Base-by-base conservation (phyloP, 495 filamentous ascomycete species). In the Oidiodendron maius region DNA sequence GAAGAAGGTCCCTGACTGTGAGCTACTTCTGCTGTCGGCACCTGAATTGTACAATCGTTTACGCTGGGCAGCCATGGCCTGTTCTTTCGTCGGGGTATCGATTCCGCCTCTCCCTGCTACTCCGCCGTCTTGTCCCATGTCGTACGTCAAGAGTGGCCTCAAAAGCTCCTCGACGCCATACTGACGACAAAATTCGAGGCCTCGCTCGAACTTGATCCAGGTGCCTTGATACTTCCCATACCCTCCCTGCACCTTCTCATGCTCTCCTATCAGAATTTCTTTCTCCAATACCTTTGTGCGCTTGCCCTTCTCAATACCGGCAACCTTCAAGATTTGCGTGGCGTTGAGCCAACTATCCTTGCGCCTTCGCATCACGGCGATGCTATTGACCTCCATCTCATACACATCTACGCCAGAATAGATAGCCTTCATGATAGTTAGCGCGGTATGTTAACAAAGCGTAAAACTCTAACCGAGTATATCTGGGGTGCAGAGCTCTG, bases 201-300 rank as follows among this genome's bases (percentile, higher is more conserved):
- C 93, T 44, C 91, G 76, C 35, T 86, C 81, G 60, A 91, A 96
- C 54, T 84, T 88, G 44, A 97, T 93, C 93, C 93, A 98, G 2
- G 93, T 98, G 16, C 93, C 93, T 67, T 98, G 93, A 59, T 97
- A 98, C 72, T 96, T 96, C 41, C 93, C 93, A 60, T 98, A 98
- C 6, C 93, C 94, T 10, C 93, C 93, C 61, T 98, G 93, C 6
- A 98, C 91, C 70, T 97, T 98, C 61, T 98, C 93, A 64, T 98
- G 91, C 57, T 93, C 87, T 47, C 93, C 93, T 0, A 83, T 90
- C 40, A 94, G 80, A 47, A 98, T 96, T 65, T 97, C 93, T 65
- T 96, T 96, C 62, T 98, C 93, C 35, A 98, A 71, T 6, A 96
- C 91, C 67, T 98, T 98, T 39, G 93, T 97, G 42, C 93, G 81